These are phyloP conservation scores for Gaultheria prostrata DNA, from an alignment of 148 eudicot species.

Conservation along the genomic window DNA sequence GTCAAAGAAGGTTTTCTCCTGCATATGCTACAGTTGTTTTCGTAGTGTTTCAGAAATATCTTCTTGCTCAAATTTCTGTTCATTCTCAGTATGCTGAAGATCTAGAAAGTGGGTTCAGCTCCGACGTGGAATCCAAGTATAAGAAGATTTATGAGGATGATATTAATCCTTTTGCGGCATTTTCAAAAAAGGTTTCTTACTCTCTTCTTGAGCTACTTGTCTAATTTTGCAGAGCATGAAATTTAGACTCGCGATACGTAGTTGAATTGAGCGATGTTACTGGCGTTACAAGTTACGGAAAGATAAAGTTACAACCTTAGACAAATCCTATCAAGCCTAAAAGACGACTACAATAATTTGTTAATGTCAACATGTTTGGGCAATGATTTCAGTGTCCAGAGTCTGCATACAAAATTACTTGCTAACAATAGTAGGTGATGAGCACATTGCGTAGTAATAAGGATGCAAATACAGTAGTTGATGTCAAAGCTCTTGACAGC, in stretches of 20 bases:
- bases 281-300: neutral
- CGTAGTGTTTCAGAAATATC: neutral
- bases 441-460: neutral
- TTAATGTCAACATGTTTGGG: neutral
- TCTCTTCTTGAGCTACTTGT: conserved; percentile 1
- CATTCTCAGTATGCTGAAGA: conserved; percentile 76
- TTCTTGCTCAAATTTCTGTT: conserved; percentile 6
- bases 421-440: neutral
- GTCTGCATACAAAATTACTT: neutral
- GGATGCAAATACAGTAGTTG: conserved; percentile 1
- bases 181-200: conserved; percentile 75
- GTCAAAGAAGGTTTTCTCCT: conserved; percentile 69
- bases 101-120: conserved; percentile 85
- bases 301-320: neutral
- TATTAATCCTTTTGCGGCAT: conserved; percentile 99
- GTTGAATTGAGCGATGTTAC: neutral
- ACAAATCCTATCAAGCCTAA: neutral
- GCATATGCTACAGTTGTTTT: conserved; percentile 6
- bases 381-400: neutral
- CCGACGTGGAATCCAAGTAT: conserved; percentile 98
- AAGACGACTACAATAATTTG: neutral
- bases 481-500: neutral
- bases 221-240: neutral
- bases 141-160: conserved; percentile 98
- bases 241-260: neutral